These are phyloP conservation scores for Lachnellula cervina DNA, from an alignment of 2,329 filamentous ascomycete genomes.

Conservation along the genomic window DNA sequence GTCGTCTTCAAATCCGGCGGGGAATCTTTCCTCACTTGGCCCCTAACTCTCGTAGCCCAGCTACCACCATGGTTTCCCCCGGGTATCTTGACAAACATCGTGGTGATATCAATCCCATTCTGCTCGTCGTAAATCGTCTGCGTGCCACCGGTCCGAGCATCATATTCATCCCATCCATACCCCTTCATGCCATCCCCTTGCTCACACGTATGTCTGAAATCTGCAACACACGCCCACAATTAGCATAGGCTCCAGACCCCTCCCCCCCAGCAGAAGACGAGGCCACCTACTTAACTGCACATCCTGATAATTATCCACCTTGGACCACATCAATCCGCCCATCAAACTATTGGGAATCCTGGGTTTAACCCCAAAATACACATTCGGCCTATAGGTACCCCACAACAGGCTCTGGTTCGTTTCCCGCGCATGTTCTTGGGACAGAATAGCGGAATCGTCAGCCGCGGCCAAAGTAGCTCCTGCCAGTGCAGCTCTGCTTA, in stretches of 20 bases:
- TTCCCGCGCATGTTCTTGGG: conserved; percentile 33
- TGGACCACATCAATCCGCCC: conserved; percentile 83
- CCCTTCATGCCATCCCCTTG: conserved; percentile 90
- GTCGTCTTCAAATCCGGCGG: conserved; percentile 66
- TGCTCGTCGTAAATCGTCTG: conserved; percentile 87
- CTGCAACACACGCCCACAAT: conserved; percentile 40
- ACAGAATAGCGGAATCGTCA: conserved; percentile 26
- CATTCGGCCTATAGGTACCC: conserved; percentile 90
- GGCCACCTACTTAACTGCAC: conserved; percentile 66
- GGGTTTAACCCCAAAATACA: conserved; percentile 89
- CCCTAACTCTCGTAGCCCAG: conserved; percentile 87
- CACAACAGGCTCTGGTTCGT: conserved; percentile 86
- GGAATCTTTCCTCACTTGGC: conserved; percentile 66
- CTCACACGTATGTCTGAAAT: conserved; percentile 90
- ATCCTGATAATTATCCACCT: conserved; percentile 71
- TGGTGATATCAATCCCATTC: conserved; percentile 86
- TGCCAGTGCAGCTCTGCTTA: conserved; percentile 5
- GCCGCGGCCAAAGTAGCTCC: conserved; percentile 21
- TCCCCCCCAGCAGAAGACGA: not conserved
- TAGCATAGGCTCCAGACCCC: conserved; percentile 2
- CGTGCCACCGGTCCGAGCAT: conserved; percentile 78
- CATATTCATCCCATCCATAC: conserved; percentile 98
- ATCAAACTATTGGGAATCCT: conserved; percentile 75
- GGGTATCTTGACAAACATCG: conserved; percentile 88
- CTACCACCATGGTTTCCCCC: conserved; percentile 81